Base-by-base conservation (phyloP, 2,329 filamentous ascomycete species). In the Colletotrichum siamense region DNA sequence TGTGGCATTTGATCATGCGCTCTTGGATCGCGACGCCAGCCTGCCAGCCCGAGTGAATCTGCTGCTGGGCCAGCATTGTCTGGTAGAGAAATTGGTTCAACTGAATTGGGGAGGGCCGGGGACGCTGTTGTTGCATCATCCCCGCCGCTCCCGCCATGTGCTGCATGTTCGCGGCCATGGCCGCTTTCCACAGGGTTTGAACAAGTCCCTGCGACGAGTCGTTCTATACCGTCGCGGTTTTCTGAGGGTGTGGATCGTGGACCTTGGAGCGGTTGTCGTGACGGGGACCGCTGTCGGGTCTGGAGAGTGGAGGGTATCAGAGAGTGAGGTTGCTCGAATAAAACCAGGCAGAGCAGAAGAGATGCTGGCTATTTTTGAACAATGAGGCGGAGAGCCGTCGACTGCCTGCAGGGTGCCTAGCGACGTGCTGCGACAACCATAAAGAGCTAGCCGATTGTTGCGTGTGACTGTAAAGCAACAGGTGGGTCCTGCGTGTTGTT, bases 121-220 rank as follows among this genome's bases (percentile, higher is more conserved):
- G 82, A 55, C 82, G 81, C 62, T 82, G 82, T 73, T 86, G 86
- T 78, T 82, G 85, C 82, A 88, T 85, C 83, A 88, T 87, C 75
- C 85, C 85, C 82, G 85, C 86, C 78, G 84, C 85, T 77, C 84
- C 85, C 81, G 84, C 86, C 89, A 92, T 91, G 80, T 90, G 90
- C 83, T 88, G 88, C 85, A 92, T 89, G 79, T 91, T 91, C 82
- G 88, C 90, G 86, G 90, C 90, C 90, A 92, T 92, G 84, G 88
- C 88, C 86, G 88, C 88, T 79, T 77, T 75, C 68, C 69, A 78
- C 74, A 67, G 75, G 76, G 32, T 76, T 78, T 24, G 62, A 70
- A 77, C 67, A 78, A 77, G 63, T 73, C 55, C 55, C 64, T 69
- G 30, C 70, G 36, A 16, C 36, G 44, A 39, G 68, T 63, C 36